A percentile compares a stretch with the other conserved stretches of the same genome.
Conservation (phyloP, 805 yeast genomes). For the Yarrowia sp. region DNA sequence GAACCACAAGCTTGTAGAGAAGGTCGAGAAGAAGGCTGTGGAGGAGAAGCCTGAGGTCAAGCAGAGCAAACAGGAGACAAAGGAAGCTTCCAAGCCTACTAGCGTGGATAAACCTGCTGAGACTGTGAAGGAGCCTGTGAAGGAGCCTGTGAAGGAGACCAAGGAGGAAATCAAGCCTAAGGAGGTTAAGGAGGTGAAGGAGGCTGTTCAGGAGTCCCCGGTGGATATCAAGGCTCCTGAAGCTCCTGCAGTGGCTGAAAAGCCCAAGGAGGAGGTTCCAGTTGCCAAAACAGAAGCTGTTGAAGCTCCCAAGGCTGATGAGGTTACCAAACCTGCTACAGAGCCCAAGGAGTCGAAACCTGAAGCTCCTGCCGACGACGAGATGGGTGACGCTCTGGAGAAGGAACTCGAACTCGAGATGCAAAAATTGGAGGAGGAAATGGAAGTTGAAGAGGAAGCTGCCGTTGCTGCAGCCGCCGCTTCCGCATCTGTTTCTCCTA, state of each 20-base stretch:
- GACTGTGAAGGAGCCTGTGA: neutral
- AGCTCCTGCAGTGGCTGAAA: neutral
- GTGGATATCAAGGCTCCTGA: neutral
- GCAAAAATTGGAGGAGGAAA: constrained; percentile 38
- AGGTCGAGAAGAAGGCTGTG: neutral
- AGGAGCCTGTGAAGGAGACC: neutral
- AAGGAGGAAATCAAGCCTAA: neutral
- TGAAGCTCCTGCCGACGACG: constrained; percentile 4
- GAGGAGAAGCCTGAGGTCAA: no score
- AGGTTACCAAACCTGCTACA: neutral
- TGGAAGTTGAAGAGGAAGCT: constrained; percentile 36
- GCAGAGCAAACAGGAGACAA: no score
- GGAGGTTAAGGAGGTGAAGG: neutral
- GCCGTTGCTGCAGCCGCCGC: constrained; percentile 16
- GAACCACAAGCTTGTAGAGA: neutral
- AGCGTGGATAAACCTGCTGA: neutral
- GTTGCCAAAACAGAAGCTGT: neutral
- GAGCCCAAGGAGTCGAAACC: neutral
- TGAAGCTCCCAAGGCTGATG: neutral
- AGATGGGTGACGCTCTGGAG: constrained; percentile 26
- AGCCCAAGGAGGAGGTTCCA: neutral
- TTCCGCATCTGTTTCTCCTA: neutral
- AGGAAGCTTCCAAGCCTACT: no score
- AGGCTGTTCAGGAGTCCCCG: neutral
- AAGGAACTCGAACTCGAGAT: constrained; percentile 30